A percentile compares a stretch with the other conserved stretches of the same genome.
Evolutionary conservation across 495 filamentous ascomycete genomes (phyloP).

Genomic region (Diplogelasinospora grovesii): DNA sequence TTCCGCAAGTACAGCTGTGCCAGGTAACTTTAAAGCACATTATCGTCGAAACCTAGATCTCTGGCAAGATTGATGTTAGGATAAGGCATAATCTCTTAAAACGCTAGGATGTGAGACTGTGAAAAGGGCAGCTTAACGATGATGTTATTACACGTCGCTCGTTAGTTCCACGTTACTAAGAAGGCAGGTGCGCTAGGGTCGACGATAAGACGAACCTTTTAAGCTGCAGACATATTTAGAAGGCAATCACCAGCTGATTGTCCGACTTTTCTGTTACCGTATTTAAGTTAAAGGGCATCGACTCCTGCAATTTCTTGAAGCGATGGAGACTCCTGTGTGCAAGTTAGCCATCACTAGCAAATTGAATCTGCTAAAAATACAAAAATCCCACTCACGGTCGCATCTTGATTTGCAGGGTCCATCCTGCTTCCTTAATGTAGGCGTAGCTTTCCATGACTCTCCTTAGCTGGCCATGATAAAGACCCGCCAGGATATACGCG

Average conservation of each 20-base stretch:
- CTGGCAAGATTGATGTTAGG: slow-evolving; percentile 46
- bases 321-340: slow-evolving; percentile 35
- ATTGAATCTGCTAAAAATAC: background rate
- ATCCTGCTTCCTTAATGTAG: slow-evolving; percentile 76
- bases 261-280: slow-evolving; percentile 33
- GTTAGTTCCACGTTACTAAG: too few relatives aligned
- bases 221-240: slow-evolving; percentile 90
- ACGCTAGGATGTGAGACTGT: slow-evolving; percentile 68
- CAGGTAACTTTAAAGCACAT: slow-evolving; percentile 71
- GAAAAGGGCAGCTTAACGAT: slow-evolving; percentile 82
- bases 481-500: slow-evolving; percentile 74
- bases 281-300: slow-evolving; percentile 9
- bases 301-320: slow-evolving; percentile 29
- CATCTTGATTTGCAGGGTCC: slow-evolving; percentile 69
- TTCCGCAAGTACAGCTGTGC: slow-evolving; percentile 83
- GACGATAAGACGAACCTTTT: slow-evolving; percentile 62
- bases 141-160: slow-evolving; percentile 76
- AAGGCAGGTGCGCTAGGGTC: too few relatives aligned
- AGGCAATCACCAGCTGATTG: slow-evolving; percentile 66
- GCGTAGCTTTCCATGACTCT: slow-evolving; percentile 84
- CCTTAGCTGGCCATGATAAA: slow-evolving; percentile 83
- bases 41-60: slow-evolving; percentile 36
- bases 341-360: slow-evolving; percentile 8
- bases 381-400: slow-evolving; percentile 51
- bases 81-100: slow-evolving; percentile 60